phyloP scores from a whole-genome alignment of 2,329 filamentous ascomycete genomes.

The Zasmidium citrigriseum region DNA sequence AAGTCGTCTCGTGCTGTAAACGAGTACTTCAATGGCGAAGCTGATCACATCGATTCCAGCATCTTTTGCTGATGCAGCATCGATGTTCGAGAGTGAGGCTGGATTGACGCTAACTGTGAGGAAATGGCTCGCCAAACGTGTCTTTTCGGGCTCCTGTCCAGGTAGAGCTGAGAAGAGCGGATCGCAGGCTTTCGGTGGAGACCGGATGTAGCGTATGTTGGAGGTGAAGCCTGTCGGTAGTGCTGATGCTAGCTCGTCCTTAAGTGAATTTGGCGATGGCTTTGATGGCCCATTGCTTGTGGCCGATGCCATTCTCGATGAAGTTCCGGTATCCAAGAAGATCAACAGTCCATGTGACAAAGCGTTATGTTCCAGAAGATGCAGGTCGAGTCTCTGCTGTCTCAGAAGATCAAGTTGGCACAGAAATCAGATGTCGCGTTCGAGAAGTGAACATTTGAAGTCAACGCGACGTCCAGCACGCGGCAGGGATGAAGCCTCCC shows the following conservation, averaged over 20 bases:
- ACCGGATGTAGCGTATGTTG: slow-evolving; percentile 82
- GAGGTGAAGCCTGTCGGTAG: slow-evolving; percentile 60
- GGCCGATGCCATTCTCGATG: slow-evolving; percentile 8
- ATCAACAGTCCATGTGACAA: no score
- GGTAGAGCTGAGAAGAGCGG: slow-evolving; percentile 80
- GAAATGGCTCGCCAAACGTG: slow-evolving; percentile 85
- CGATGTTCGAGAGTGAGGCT: slow-evolving; percentile 18
- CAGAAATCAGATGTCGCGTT: no score
- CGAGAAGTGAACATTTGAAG: background rate
- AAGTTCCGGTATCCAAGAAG: background rate
- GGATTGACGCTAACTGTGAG: slow-evolving; percentile 53
- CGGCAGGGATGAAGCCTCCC: background rate
- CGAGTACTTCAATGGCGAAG: slow-evolving; percentile 81
- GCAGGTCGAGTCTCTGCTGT: no score
- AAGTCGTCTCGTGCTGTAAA: slow-evolving; percentile 77
- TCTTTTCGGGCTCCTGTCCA: slow-evolving; percentile 69
- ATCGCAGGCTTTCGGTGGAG: slow-evolving; percentile 71
- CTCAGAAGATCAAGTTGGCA: background rate
- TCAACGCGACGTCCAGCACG: background rate
- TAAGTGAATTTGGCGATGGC: slow-evolving; percentile 17
- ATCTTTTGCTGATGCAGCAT: slow-evolving; percentile 23
- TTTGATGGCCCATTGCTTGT: slow-evolving; percentile 4
- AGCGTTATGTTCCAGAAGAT: no score
- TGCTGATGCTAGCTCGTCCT: slow-evolving; percentile 51
- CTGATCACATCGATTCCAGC: slow-evolving; percentile 61